phyloP scores from a whole-genome alignment of 1,284 basidiomycete species.

The Termitomyces sp. region DNA sequence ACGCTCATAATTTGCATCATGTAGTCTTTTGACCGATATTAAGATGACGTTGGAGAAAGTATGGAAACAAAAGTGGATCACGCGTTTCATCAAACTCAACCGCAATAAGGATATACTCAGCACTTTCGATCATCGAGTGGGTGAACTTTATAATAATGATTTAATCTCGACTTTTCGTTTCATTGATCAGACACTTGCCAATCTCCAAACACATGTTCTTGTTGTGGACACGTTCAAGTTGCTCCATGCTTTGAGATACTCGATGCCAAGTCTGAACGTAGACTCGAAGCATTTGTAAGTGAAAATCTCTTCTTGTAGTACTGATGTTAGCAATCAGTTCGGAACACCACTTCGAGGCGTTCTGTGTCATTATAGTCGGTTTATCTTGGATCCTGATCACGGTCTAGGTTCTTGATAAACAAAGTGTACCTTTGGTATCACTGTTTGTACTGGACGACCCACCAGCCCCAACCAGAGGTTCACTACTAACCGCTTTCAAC shows the following conservation, averaged over 20 bases:
- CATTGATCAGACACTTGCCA: neutral
- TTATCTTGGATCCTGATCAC: no score
- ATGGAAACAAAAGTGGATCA: neutral
- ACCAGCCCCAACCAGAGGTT: no score
- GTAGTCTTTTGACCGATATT: neutral
- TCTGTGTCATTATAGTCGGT: neutral
- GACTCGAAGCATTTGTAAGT: neutral
- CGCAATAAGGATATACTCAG: neutral
- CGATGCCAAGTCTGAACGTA: neutral
- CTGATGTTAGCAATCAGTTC: neutral
- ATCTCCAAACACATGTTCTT: neutral
- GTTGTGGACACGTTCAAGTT: neutral
- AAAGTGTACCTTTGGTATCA: no score
- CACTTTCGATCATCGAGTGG: neutral
- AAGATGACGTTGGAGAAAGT: neutral
- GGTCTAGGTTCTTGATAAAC: no score
- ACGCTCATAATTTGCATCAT: neutral
- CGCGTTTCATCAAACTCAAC: neutral
- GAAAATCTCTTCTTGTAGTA: neutral
- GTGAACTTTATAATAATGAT: neutral
- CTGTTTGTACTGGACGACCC: no score
- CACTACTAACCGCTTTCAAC: no score
- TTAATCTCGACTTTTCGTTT: neutral
- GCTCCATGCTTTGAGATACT: neutral
- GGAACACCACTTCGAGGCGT: neutral